These are phyloP conservation scores for Mariannaea sp. DNA, from an alignment of 2,329 filamentous ascomycete genomes.

Conservation along the genomic window DNA sequence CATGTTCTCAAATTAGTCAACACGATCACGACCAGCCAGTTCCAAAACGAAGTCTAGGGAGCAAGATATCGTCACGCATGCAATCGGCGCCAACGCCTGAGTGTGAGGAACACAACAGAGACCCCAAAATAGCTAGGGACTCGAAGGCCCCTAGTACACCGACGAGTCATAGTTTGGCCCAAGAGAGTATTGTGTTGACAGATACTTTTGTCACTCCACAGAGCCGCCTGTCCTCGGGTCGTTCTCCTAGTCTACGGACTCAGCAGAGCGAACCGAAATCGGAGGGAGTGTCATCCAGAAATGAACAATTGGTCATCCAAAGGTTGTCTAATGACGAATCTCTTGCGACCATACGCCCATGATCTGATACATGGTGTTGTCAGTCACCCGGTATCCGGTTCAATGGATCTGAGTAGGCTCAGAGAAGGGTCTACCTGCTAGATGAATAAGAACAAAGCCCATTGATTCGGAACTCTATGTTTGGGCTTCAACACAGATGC, in stretches of 20 bases:
- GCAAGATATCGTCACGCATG: slow-evolving; percentile 28
- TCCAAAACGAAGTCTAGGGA: slow-evolving; percentile 25
- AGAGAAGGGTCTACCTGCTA: too few relatives aligned
- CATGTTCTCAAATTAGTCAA: neutral
- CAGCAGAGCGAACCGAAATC: neutral
- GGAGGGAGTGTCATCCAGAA: neutral
- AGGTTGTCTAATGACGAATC: neutral
- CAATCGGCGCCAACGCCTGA: slow-evolving; percentile 20
- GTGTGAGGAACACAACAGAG: slow-evolving; percentile 8
- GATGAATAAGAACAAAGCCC: too few relatives aligned
- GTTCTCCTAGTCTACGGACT: neutral
- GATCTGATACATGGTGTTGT: slow-evolving; percentile 1
- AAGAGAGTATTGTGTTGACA: slow-evolving; percentile 25
- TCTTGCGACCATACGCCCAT: neutral
- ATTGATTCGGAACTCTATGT: too few relatives aligned
- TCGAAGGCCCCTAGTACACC: slow-evolving; percentile 21
- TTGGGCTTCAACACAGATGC: too few relatives aligned
- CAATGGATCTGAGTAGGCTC: neutral
- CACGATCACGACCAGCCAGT: slow-evolving; percentile 7
- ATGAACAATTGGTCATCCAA: neutral
- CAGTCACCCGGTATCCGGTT: neutral
- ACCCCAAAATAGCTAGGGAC: neutral
- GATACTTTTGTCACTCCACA: slow-evolving; percentile 32
- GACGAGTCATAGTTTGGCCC: slow-evolving; percentile 7
- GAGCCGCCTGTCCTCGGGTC: slow-evolving; percentile 20